Base-by-base conservation (phyloP, 805 yeast species). In the Candida berthetii region DNA sequence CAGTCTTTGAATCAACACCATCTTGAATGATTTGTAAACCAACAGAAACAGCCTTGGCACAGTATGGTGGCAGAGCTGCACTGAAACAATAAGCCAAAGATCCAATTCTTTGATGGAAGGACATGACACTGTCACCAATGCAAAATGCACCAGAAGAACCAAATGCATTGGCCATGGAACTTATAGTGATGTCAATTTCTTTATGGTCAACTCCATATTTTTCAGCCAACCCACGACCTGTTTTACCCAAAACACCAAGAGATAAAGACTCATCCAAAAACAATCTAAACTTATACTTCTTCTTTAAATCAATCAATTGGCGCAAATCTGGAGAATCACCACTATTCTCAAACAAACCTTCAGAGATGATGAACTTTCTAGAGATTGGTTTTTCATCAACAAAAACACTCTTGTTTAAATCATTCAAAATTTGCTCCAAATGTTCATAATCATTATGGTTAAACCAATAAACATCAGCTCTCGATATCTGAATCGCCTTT, bases 121-220 rank as follows among this genome's bases (percentile, higher is more conserved):
- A 78, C 88, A 93, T 87, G 42, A 82, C 82, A 20, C 68, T 62
- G 34, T 77, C 82, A 43, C 98, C 99, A 24, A 86, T 85, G 58
- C 96, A 93, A 66, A 87, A 91, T 1, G 96, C 98, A 48, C 99
- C 99, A 38, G 91, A 80, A 1, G 93, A 72, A 8, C 88, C 91
- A 48, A 91, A 72, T 0, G 95, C 71, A 36, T 74, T 72, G 14
- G 96, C 93, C 71, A 93, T 64, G 1, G 96, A 78, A 20, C 97
- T 96, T 40, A 88, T 74, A 9, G 96, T 86, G 47, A 93, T 80
- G 51, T 91, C 93, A 46, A 93, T 71, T 7, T 57, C 54, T 6
- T 71, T 60, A 49, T 96, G 78, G 43, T 80, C 75, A 50, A 90
- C 68, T 36, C 71, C 74, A 49, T 60, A 84, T 57, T 76, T 80